Percentiles rank a stretch among this genome's conserved stretches.
phyloP scores from a whole-genome alignment of 163 green algal genomes.

The Volvox carteri region DNA sequence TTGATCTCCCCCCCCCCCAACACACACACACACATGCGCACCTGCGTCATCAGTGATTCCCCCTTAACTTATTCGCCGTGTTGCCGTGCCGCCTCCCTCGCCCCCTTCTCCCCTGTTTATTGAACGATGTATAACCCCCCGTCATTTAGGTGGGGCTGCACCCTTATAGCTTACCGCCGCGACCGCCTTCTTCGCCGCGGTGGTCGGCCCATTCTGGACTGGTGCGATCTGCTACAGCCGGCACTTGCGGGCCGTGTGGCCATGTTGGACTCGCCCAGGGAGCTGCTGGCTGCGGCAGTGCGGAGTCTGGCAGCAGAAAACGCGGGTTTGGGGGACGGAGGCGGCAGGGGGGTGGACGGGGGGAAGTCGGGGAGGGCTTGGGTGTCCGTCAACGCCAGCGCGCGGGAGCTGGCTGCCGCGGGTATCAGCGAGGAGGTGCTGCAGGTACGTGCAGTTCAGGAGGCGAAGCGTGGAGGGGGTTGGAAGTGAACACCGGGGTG shows the following conservation, averaged over 20 bases:
- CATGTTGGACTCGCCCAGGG: constrained; percentile 77
- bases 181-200: constrained; percentile 69
- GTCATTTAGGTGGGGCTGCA: constrained; percentile 84
- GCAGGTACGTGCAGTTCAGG: too few species aligned
- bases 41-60: too few species aligned
- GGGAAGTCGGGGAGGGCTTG: not conserved
- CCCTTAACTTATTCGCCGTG: too few species aligned
- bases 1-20: too few species aligned
- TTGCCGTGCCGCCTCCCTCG: too few species aligned
- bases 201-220: constrained; percentile 73
- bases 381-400: constrained; percentile 65
- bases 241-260: constrained; percentile 72
- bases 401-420: constrained; percentile 62
- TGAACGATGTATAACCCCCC: too few species aligned
- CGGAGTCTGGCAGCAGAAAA: constrained; percentile 16
- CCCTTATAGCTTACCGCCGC: constrained; percentile 76
- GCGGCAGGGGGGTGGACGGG: not conserved
- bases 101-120: too few species aligned
- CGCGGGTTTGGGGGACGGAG: too few species aligned
- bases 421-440: constrained; percentile 64
- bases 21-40: too few species aligned
- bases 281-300: constrained; percentile 61
- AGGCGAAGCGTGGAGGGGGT: too few species aligned
- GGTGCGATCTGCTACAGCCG: constrained; percentile 86
- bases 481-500: too few species aligned